Evolutionary conservation across 257 asterid species (phyloP).

Genomic region (Solanum chiquidenum): DNA sequence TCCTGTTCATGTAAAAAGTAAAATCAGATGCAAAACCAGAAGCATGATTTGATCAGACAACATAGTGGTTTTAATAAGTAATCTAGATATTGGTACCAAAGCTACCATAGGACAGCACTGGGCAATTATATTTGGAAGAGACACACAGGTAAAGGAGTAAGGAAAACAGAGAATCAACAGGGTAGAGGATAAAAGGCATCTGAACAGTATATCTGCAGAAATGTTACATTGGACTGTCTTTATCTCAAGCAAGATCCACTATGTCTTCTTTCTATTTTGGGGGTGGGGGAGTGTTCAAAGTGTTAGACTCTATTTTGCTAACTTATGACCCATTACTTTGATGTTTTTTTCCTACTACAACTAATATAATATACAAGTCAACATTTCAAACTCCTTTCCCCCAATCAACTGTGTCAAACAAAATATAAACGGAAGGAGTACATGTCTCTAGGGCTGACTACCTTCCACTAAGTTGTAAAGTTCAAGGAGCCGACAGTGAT

Average conservation of each 20-base stretch:
- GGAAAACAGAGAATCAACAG: background rate
- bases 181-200: background rate
- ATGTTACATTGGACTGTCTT: background rate
- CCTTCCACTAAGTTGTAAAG: background rate
- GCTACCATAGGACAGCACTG: background rate
- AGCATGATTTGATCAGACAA: background rate
- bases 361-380: background rate
- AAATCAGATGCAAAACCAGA: constrained; percentile 5
- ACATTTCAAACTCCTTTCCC: background rate
- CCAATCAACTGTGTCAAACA: background rate
- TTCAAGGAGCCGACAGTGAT: background rate
- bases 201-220: background rate
- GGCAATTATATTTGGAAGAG: background rate
- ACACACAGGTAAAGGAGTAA: background rate
- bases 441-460: background rate
- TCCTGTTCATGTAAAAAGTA: constrained; percentile 36
- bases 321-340: background rate
- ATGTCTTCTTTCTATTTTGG: background rate
- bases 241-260: background rate
- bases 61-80: background rate
- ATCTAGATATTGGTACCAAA: background rate
- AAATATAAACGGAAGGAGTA: background rate
- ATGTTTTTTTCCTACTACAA: background rate
- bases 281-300: background rate
- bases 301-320: background rate